These are phyloP conservation scores for Chlamydomonas reinhardtii DNA, from an alignment of 163 green algal genomes.

Conservation along the genomic window DNA sequence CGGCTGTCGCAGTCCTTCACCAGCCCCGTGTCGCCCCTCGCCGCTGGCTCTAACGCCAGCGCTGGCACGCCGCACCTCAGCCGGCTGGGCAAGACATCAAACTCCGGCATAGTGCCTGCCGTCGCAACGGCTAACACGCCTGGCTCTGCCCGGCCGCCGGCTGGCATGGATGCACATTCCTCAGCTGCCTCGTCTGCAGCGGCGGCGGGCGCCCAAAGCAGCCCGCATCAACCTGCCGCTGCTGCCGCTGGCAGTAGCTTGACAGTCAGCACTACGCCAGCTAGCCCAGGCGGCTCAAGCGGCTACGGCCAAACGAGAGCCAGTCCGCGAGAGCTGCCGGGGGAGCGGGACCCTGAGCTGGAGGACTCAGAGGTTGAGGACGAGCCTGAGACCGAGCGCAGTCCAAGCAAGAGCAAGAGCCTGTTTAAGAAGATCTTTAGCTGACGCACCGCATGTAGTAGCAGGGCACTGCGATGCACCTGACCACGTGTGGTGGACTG, in stretches of 20 bases:
- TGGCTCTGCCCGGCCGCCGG: background rate
- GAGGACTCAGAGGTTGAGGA: background rate
- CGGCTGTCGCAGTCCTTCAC: constrained; percentile 46
- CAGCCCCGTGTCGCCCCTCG: constrained; percentile 32
- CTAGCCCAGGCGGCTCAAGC: too few species aligned
- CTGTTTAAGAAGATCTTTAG: constrained; percentile 37
- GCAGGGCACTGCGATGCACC: too few species aligned
- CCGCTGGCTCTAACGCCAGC: background rate
- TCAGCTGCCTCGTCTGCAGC: too few species aligned
- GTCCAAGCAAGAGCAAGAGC: background rate
- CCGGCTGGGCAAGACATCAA: constrained; percentile 16
- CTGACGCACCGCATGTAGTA: background rate
- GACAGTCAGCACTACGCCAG: background rate
- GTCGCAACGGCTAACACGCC: background rate
- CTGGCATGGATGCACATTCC: background rate
- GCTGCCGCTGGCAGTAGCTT: background rate
- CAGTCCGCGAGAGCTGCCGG: constrained; percentile 1
- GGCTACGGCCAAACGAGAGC: background rate
- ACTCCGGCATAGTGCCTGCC: background rate
- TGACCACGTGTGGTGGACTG: too few species aligned
- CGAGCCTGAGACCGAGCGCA: background rate
- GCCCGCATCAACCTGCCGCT: background rate
- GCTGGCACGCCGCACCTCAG: background rate
- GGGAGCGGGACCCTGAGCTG: background rate
- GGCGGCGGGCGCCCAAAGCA: background rate